Evolutionary conservation across 208 protist genomes (phyloP).

Genomic region (Trypanosoma brucei): DNA sequence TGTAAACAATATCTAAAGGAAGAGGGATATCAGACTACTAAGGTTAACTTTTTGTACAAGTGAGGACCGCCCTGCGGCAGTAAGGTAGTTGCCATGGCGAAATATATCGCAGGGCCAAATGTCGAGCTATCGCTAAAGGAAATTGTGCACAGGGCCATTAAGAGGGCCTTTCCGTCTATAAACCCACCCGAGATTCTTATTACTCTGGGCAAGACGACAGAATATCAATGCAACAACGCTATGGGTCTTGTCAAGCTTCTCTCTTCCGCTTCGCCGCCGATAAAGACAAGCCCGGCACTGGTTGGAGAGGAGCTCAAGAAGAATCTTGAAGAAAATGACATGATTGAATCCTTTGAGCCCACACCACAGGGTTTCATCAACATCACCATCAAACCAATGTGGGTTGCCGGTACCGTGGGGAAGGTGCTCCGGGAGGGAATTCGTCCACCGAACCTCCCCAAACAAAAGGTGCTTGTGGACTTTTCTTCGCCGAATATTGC

Average conservation of each 20-base stretch:
- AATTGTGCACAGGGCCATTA: conserved; percentile 66
- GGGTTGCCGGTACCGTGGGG: conserved; percentile 46
- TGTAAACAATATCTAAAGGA: no score
- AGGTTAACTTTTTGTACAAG: background rate
- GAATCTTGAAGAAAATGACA: conserved; percentile 66
- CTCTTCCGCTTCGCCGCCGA: conserved; percentile 58
- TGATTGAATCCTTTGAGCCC: conserved; percentile 83
- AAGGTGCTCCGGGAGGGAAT: conserved; percentile 62
- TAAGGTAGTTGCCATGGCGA: conserved; percentile 9
- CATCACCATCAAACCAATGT: conserved; percentile 66
- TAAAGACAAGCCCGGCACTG: conserved; percentile 80
- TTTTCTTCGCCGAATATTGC: conserved; percentile 98
- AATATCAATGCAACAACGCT: conserved; percentile 96
- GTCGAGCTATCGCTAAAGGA: conserved; percentile 80
- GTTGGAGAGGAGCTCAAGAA: conserved; percentile 85
- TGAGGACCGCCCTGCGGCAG: background rate
- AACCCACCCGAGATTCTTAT: conserved; percentile 63
- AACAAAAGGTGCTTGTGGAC: conserved; percentile 91
- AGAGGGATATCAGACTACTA: no score
- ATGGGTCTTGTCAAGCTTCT: conserved; percentile 90
- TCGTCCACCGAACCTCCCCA: conserved; percentile 49
- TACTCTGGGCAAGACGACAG: conserved; percentile 72
- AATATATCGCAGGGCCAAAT: conserved; percentile 33
- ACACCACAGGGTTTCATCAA: conserved; percentile 93
- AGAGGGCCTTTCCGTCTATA: conserved; percentile 76